These are phyloP conservation scores for Uronychia binucleata DNA, from an alignment of 73 alveolate genomes.

Conservation along the genomic window DNA sequence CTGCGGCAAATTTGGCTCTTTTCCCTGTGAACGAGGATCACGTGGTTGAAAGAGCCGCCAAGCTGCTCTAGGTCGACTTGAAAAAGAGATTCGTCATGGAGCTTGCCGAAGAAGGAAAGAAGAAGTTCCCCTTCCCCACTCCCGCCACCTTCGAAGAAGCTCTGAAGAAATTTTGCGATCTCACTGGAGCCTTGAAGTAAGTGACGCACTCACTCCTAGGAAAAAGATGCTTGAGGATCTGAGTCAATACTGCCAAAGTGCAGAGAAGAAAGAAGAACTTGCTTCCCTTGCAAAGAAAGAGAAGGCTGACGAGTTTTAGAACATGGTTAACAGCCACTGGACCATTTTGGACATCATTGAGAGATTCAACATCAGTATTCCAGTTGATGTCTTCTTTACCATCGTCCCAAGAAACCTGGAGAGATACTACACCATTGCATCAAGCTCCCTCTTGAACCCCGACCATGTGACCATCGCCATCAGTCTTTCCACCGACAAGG, in stretches of 20 bases:
- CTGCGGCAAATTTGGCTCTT: slow-evolving; percentile 84
- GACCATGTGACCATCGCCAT: slow-evolving; percentile 68
- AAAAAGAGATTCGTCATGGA: slow-evolving; percentile 55
- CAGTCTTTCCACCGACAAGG: slow-evolving; percentile 64
- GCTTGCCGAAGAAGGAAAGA: slow-evolving; percentile 14
- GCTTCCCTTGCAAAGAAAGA: slow-evolving; percentile 62
- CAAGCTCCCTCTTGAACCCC: slow-evolving; percentile 70
- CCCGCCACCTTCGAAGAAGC: slow-evolving; percentile 78
- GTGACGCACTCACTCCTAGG: not conserved
- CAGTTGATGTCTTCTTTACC: slow-evolving; percentile 76
- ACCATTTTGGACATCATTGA: slow-evolving; percentile 68
- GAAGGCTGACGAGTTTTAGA: slow-evolving; percentile 46
- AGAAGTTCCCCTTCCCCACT: slow-evolving; percentile 86
- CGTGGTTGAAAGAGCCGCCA: slow-evolving; percentile 62
- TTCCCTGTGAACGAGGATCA: slow-evolving; percentile 79
- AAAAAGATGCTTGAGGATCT: slow-evolving; percentile 71
- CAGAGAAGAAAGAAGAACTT: slow-evolving; percentile 60
- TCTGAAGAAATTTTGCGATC: slow-evolving; percentile 70
- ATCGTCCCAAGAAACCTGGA: slow-evolving; percentile 78
- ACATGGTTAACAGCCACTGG: slow-evolving; percentile 26
- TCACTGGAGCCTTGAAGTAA: slow-evolving; percentile 70
- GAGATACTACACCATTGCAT: slow-evolving; percentile 89
- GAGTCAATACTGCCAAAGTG: slow-evolving; percentile 51
- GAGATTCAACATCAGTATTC: slow-evolving; percentile 57
- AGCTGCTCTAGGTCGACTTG: slow-evolving; percentile 62